Conservation (phyloP, 2,329 filamentous ascomycete genomes). For the Blastomyces parvus region DNA sequence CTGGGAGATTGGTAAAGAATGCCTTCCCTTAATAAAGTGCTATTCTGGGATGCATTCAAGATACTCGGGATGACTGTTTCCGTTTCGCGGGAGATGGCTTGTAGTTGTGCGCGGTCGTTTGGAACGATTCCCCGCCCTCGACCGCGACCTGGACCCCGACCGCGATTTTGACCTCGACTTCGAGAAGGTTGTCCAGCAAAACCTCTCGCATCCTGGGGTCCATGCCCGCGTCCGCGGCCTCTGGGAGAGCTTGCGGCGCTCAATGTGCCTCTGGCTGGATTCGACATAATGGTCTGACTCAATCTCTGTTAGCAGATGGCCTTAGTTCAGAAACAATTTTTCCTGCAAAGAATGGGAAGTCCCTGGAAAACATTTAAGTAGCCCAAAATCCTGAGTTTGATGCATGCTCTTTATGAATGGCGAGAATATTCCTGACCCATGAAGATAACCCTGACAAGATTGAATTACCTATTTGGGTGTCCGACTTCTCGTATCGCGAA, state of each 20-base stretch:
- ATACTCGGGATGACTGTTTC: background rate
- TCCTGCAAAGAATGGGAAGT: background rate
- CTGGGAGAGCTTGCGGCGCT: background rate
- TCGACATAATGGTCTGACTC: background rate
- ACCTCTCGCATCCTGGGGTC: background rate
- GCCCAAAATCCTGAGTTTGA: no score
- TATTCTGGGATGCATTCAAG: background rate
- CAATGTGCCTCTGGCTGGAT: background rate
- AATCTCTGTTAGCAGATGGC: background rate
- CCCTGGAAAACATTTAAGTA: background rate
- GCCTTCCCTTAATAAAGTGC: conserved; percentile 2
- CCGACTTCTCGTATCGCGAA: background rate
- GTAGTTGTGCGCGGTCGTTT: conserved; percentile 2
- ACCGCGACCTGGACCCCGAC: background rate
- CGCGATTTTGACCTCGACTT: background rate
- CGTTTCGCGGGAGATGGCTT: conserved; percentile 5
- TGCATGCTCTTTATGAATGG: background rate
- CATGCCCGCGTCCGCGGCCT: background rate
- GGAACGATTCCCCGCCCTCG: background rate
- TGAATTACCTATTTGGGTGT: background rate
- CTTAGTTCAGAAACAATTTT: background rate
- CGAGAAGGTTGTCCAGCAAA: background rate
- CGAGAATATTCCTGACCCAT: background rate
- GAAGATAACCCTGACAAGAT: background rate
- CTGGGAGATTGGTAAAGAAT: conserved; percentile 3